These are phyloP conservation scores for Athelia sp. DNA, from an alignment of 1,284 basidiomycete genomes.

Conservation along the genomic window DNA sequence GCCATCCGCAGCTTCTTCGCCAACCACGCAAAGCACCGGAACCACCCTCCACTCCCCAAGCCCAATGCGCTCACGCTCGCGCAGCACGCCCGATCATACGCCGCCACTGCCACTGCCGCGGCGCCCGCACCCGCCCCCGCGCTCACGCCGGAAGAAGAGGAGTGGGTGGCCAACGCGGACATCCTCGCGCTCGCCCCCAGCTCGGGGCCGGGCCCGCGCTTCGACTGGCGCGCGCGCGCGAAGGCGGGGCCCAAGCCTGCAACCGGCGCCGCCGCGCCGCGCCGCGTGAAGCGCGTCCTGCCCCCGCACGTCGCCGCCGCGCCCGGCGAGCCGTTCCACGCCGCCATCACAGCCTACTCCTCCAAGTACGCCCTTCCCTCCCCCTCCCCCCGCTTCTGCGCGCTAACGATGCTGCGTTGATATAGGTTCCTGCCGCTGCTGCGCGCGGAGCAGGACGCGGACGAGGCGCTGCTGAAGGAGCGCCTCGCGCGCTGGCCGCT, in stretches of 20 bases:
- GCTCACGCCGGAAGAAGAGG: not conserved
- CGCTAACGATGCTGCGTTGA: too few species aligned
- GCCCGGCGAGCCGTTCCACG: conserved; percentile 32
- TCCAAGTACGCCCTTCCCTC: too few species aligned
- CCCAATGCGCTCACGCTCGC: too few species aligned
- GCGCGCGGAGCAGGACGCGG: conserved; percentile 59
- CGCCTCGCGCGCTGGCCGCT: conserved; percentile 65
- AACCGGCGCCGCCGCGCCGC: too few species aligned
- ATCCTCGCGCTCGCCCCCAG: not conserved
- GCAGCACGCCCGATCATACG: too few species aligned
- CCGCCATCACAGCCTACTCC: conserved; percentile 40
- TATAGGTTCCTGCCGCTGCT: conserved; percentile 63
- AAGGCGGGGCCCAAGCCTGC: too few species aligned
- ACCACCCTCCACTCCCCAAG: too few species aligned
- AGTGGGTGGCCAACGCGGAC: not conserved
- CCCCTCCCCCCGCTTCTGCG: too few species aligned
- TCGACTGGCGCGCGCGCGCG: conserved; percentile 34
- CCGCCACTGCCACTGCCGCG: too few species aligned
- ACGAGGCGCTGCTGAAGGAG: conserved; percentile 50
- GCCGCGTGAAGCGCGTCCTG: conserved; percentile 32
- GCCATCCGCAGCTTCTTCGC: not conserved
- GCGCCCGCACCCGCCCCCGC: too few species aligned
- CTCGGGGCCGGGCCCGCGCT: conserved; percentile 17
- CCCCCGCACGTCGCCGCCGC: conserved; percentile 27
- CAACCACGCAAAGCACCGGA: not conserved